Evolutionary conservation across 2,329 filamentous ascomycete species (phyloP).

Genomic region (Huntiella abstrusa): DNA sequence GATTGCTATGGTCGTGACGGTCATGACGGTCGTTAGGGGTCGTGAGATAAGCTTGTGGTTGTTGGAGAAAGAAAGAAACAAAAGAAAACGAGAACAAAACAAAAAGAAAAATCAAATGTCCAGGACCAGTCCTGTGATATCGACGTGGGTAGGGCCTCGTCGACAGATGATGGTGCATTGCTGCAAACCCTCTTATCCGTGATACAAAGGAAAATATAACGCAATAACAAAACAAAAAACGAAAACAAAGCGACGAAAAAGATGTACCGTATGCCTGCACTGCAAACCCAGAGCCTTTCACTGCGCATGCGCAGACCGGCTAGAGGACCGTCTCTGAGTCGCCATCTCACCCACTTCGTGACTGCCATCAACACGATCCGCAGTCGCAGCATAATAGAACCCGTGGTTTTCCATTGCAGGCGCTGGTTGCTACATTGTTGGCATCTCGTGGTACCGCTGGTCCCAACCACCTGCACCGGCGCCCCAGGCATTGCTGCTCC

Average conservation of each 20-base stretch:
- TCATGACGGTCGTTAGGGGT: no score
- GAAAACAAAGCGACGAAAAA: not conserved
- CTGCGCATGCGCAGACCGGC: no score
- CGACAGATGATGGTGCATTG: constrained; percentile 1
- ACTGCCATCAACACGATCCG: no score
- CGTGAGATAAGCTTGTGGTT: not conserved
- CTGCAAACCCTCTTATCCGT: not conserved
- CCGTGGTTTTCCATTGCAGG: constrained; percentile 21
- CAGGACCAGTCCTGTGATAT: not conserved
- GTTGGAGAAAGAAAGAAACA: not conserved
- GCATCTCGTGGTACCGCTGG: constrained; percentile 54
- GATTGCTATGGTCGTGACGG: no score
- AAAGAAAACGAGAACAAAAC: no score
- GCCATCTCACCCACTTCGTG: no score
- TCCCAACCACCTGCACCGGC: constrained; percentile 44
- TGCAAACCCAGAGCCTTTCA: no score
- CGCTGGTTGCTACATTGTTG: constrained; percentile 64
- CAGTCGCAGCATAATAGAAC: not conserved
- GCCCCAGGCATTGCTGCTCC: no score
- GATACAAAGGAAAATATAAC: not conserved
- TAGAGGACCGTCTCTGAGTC: no score
- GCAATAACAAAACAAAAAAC: constrained; percentile 2
- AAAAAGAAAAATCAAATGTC: not conserved
- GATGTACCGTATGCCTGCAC: constrained; percentile 12
- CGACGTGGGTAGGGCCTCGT: not conserved